Evolutionary conservation across 257 asterid genomes (phyloP), one percentile per base, ranked within the genome.

Genomic region (Primulina tabacum): DNA sequence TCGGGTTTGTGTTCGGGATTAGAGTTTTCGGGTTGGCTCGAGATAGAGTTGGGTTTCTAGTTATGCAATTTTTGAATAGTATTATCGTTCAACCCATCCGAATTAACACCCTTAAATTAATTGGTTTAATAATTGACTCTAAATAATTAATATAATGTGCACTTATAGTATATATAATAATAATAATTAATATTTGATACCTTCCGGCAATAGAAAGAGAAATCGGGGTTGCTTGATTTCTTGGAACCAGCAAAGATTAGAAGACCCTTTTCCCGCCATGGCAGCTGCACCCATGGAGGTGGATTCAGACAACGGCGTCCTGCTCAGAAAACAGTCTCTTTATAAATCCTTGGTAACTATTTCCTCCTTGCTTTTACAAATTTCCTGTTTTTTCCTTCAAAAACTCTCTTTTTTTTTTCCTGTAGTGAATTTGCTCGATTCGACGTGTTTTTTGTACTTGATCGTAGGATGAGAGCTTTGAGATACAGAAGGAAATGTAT

Each of bases 401-500:
- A 24, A 66, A 71, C 3, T 47, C 3, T 30, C 67, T 35, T 8
- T 33, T 52, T 30, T 11, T 69, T 77, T 40, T n/a, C n/a, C n/a
- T 38, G 30, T 24, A 12, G 9, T 17, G 50, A n/a, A n/a, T 33
- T 6, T 56, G 63, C 28, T 32, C 26, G 4, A 12, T 35, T 35
- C 52, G 56, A 67, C 17, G 14, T 55, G 21, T 12, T 43, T 55
- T 8, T 33, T 34, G 6, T 32, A 40, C 65, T 53, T 35, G 7
- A 14, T 62, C 73, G 62, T 81, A 94, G 99, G 97, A 89, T 71
- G 92, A 81, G 69, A 67, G 77, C 61, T 91, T 94, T 84, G 81
- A 69, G 85, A 89, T 89, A 61, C 83, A 81, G 65, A 89, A 82
- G 80, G 94, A 89, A 82, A 77, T 82, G 77, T 94, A 91, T 83